Evolutionary conservation across 306 rosid species (phyloP), one percentile per base, ranked within the genome.

Genomic region (Sphenostylis stenocarpa): DNA sequence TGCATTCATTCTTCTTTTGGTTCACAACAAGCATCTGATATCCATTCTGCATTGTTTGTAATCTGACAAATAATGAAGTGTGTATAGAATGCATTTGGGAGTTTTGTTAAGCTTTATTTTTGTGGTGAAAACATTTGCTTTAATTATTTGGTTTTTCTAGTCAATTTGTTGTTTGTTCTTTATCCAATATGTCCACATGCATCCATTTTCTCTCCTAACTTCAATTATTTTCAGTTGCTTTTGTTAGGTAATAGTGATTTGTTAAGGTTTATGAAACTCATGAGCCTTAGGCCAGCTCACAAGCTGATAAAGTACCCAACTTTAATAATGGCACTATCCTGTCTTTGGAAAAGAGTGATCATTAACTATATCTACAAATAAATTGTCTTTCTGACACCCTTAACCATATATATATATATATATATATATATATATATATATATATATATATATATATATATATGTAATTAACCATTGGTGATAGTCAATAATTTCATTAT

Each of bases 51-150:
- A 21, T 70, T 67, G 29, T 17, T 36, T 70, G 14, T 34, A 56
- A 68, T 68, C 34, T 44, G 77, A 58, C 39, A 45, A 2, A 51
- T 38, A 31, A 49, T 53, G 24, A 58, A 20, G 82, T 78, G 60
- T 68, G 65, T 70, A 34, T 43, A 56, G 2, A 68, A 68, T 57
- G 31, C 48, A 6, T 43, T 56, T 14, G 39, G 57, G 61, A 21
- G 16, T 57, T 57, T 7, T 65, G 23, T 53, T 9, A 38, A 13
- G 51, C 10, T 71, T 71, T 20, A 6, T 71, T 34, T 70, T 60
- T 49, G 2, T 70, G 5, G 63, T 12, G 36, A 33, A 70, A 31
- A 34, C 29, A 33, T 14, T 70, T 52, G 21, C 26, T 63, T 63
- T n/a, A 9, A 17, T 8, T 63, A 34, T 63, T 10, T n/a, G 16